phyloP scores from a whole-genome alignment of 179 eudicot genomes.

The Nepenthes alata region DNA sequence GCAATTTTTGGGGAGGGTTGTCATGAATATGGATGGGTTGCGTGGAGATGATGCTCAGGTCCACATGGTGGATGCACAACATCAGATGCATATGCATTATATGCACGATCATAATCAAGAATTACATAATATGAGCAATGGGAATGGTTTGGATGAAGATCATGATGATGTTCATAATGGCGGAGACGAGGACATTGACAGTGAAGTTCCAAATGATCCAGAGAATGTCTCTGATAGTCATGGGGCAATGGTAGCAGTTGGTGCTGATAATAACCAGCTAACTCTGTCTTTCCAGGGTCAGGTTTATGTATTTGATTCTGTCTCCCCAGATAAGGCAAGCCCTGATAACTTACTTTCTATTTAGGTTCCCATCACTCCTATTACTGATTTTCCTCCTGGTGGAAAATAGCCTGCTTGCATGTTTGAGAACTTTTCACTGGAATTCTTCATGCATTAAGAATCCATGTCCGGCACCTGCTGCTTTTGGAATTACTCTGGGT shows the following conservation, averaged over 20 bases:
- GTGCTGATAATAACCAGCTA: slow-evolving; percentile 24
- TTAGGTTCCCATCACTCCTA: not conserved
- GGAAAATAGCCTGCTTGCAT: not conserved
- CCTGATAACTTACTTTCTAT: not conserved
- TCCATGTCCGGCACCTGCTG: too few species aligned
- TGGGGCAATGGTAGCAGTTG: slow-evolving; percentile 23
- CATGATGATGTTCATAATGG: slow-evolving; percentile 27
- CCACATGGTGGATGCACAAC: slow-evolving; percentile 27
- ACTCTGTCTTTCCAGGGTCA: slow-evolving; percentile 33
- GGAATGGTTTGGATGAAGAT: slow-evolving; percentile 34
- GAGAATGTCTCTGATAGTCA: slow-evolving; percentile 30
- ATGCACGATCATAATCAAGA: slow-evolving; percentile 30
- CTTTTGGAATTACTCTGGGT: too few species aligned
- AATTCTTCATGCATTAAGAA: too few species aligned
- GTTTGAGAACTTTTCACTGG: too few species aligned
- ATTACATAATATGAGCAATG: slow-evolving; percentile 39
- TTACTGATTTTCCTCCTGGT: not conserved
- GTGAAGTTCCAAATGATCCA: slow-evolving; percentile 32
- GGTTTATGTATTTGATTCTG: slow-evolving; percentile 29
- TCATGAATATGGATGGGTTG: slow-evolving; percentile 27
- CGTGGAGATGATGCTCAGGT: slow-evolving; percentile 21
- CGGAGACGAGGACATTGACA: slow-evolving; percentile 33
- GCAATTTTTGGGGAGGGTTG: too few species aligned
- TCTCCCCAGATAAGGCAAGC: slow-evolving; percentile 31
- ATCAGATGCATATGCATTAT: slow-evolving; percentile 31